Evolutionary conservation across 306 rosid species (phyloP).

Genomic region (Neltuma alba): DNA sequence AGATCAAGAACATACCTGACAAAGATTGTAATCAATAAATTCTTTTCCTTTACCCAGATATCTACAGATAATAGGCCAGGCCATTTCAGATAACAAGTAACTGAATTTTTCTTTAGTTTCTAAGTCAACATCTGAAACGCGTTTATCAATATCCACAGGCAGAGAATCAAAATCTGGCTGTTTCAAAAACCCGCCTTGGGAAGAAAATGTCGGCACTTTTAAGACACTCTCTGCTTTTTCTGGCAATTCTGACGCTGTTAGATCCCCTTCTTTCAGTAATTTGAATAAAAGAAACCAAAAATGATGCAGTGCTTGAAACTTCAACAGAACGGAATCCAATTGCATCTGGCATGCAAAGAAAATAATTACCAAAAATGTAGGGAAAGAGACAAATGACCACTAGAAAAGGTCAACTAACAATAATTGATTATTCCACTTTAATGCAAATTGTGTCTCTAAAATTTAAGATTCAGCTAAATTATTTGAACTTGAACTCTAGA

Average conservation of each 20-base stretch:
- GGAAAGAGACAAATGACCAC: slow-evolving; percentile 14
- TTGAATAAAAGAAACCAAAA: slow-evolving; percentile 90
- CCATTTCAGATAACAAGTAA: slow-evolving; percentile 64
- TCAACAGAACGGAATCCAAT: slow-evolving; percentile 65
- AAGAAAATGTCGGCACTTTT: slow-evolving; percentile 50
- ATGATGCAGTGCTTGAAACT: slow-evolving; percentile 80
- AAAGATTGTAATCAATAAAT: slow-evolving; percentile 62
- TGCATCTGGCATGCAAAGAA: slow-evolving; percentile 66
- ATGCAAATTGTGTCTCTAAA: slow-evolving; percentile 25
- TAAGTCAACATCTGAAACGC: slow-evolving; percentile 42
- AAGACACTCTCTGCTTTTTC: slow-evolving; percentile 42
- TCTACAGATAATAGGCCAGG: slow-evolving; percentile 77
- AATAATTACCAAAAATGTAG: slow-evolving; percentile 25
- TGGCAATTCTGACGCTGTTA: slow-evolving; percentile 36
- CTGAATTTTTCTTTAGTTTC: slow-evolving; percentile 54
- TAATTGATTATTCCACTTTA: slow-evolving; percentile 10
- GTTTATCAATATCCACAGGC: slow-evolving; percentile 42
- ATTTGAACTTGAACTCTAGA: slow-evolving; percentile 21
- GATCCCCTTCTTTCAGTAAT: slow-evolving; percentile 68
- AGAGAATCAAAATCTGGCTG: slow-evolving; percentile 64
- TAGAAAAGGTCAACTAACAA: slow-evolving; percentile 26
- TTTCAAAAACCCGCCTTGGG: slow-evolving; percentile 90
- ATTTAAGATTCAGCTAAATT: slow-evolving; percentile 16
- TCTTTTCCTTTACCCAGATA: slow-evolving; percentile 83
- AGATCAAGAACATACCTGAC: slow-evolving; percentile 67